Conservation (phyloP, 2,329 filamentous ascomycete genomes). For the Botrytis pseudocinerea region DNA sequence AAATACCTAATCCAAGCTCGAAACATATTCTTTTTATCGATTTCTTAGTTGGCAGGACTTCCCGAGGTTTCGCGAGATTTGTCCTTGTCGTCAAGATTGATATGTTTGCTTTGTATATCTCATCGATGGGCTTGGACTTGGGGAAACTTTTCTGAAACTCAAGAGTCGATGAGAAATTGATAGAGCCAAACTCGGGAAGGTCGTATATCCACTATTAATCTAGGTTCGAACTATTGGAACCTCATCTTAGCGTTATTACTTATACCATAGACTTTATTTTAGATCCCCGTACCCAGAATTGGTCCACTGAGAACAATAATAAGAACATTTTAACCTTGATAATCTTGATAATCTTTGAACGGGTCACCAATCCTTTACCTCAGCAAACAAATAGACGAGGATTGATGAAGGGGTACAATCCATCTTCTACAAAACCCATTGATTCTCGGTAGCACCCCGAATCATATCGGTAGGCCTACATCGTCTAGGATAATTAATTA, state of each 20-base stretch:
- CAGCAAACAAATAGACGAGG: slow-evolving; percentile 11
- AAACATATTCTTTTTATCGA: neutral
- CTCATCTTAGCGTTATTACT: slow-evolving; percentile 23
- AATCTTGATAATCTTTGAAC: neutral
- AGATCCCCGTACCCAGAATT: slow-evolving; percentile 9
- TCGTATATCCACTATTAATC: neutral
- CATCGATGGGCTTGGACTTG: neutral
- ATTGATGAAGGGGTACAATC: slow-evolving; percentile 5
- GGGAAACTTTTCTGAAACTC: neutral
- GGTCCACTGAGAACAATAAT: neutral
- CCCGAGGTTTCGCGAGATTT: neutral
- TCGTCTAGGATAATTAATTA: neutral
- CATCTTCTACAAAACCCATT: neutral
- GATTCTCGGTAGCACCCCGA: neutral
- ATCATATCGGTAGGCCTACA: neutral
- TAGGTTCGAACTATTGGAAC: slow-evolving; percentile 15
- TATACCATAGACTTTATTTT: neutral
- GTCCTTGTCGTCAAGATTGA: no score
- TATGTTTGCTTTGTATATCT: neutral
- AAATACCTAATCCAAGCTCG: neutral
- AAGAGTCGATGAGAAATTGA: neutral
- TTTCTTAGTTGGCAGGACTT: neutral
- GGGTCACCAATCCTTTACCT: neutral
- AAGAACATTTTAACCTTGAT: neutral
- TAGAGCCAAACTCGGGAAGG: neutral